Conservation (phyloP, 768 basidiomycete species). For the Lactarius sp. region DNA sequence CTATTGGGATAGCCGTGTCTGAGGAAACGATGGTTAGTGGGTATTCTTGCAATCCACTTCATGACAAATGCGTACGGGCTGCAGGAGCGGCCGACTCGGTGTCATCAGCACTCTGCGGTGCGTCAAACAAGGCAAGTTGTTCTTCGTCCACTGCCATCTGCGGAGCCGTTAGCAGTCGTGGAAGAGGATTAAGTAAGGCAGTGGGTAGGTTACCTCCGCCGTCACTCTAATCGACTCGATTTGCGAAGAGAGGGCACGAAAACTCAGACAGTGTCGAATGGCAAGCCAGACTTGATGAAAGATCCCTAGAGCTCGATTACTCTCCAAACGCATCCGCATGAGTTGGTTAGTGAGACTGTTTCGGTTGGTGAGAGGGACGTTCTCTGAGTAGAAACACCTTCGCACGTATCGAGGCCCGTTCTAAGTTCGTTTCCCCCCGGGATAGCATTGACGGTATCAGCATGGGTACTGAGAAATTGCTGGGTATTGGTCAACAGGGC, state of each 20-base stretch:
- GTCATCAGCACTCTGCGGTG: too few species aligned
- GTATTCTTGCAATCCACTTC: not conserved
- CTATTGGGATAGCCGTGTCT: not conserved
- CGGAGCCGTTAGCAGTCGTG: too few species aligned
- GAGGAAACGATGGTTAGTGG: not conserved
- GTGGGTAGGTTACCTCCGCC: not conserved
- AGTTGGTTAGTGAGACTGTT: not conserved
- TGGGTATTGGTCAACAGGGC: not conserved
- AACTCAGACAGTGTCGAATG: not conserved
- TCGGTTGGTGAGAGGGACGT: not conserved
- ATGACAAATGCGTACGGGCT: too few species aligned
- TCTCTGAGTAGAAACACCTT: too few species aligned
- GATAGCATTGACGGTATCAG: not conserved
- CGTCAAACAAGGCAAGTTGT: too few species aligned
- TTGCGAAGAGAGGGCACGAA: not conserved
- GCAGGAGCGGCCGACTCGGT: too few species aligned
- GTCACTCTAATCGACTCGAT: not conserved
- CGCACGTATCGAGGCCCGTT: not conserved
- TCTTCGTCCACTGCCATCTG: too few species aligned
- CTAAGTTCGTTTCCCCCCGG: not conserved
- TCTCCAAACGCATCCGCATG: not conserved
- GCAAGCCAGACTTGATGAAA: slow-evolving; percentile 1
- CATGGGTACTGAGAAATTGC: not conserved
- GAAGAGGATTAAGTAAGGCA: too few species aligned
- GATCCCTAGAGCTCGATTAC: not conserved